Base-by-base conservation (phyloP, 2,329 filamentous ascomycete species). In the Dothiorella sarmentorum region DNA sequence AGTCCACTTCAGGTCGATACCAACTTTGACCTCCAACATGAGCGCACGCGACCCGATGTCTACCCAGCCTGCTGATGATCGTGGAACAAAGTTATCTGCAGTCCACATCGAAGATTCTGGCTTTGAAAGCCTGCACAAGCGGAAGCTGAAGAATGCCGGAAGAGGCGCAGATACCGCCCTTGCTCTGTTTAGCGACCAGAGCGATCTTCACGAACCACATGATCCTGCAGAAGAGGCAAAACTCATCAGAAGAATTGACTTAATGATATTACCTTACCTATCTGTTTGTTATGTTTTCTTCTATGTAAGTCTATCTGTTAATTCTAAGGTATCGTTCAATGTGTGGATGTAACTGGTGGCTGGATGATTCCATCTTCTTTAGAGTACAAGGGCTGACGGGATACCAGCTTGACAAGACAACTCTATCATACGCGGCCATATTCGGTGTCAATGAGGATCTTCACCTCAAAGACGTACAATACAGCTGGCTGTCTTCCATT, bases 341-440 rank as follows among this genome's bases (percentile, higher is more conserved):
- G n/a, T n/a, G n/a, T n/a, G n/a, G n/a, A n/a, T n/a, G n/a, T n/a
- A n/a, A n/a, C n/a, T n/a, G n/a, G n/a, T n/a, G n/a, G n/a, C n/a
- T n/a, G n/a, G n/a, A n/a, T n/a, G n/a, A n/a, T n/a, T n/a, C n/a
- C n/a, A n/a, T n/a, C n/a, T n/a, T n/a, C n/a, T n/a, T n/a, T n/a
- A n/a, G 37, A 38, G 3, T 3, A 24, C 11, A 11, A 7, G 4
- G 6, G 20, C 40, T 43, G 13, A 26, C 40, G 7, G 4, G 20
- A 15, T 15, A n/a, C 10, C 15, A 43, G 40, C 74, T 86, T 6
- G 84, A 87, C 72, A 87, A 87, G 68, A 80, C 83, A 0, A 84
- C 82, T 0, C 73, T 87, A 1, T 76, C 72, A 1, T 52, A 52
- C 20, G 47, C 61, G 13, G 59, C 61, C 17, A 60, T 62, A 7